A percentile compares a stretch with the other conserved stretches of the same genome.
Evolutionary conservation across 2,329 filamentous ascomycete genomes (phyloP).

Genomic region (Sphaceloma murrayae): DNA sequence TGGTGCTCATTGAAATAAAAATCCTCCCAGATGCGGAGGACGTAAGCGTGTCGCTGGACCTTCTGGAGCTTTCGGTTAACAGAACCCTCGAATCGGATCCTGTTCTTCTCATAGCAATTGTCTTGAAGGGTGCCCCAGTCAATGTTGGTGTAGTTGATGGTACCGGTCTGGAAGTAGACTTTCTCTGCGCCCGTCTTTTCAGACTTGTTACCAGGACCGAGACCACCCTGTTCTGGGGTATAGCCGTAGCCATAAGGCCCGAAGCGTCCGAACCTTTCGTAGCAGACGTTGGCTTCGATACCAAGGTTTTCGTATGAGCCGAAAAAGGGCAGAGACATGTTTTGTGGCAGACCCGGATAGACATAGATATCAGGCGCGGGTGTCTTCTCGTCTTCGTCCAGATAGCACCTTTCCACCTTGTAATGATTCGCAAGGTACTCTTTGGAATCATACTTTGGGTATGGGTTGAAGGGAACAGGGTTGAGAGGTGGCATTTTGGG

Average conservation of each 20-base stretch:
- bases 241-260: slow-evolving; percentile 45
- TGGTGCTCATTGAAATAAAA: slow-evolving; percentile 71
- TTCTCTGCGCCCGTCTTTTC: slow-evolving; percentile 38
- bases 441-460: slow-evolving; percentile 34
- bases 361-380: slow-evolving; percentile 54
- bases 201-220: slow-evolving; percentile 40
- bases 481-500: slow-evolving; percentile 27
- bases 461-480: slow-evolving; percentile 37
- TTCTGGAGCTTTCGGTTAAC: slow-evolving; percentile 30
- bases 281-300: slow-evolving; percentile 41
- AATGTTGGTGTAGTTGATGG: slow-evolving; percentile 40
- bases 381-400: slow-evolving; percentile 51
- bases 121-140: slow-evolving; percentile 42
- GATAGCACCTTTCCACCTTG: slow-evolving; percentile 51
- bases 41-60: slow-evolving; percentile 61
- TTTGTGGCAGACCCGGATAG: slow-evolving; percentile 47
- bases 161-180: slow-evolving; percentile 43
- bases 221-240: slow-evolving; percentile 35
- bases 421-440: slow-evolving; percentile 42
- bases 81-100: slow-evolving; percentile 33
- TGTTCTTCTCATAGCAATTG: slow-evolving; percentile 42
- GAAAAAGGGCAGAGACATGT: slow-evolving; percentile 40
- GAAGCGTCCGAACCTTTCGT: slow-evolving; percentile 42
- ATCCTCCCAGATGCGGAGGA: slow-evolving; percentile 76
- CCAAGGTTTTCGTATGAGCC: slow-evolving; percentile 41